Percentiles rank a stretch among this genome's conserved stretches.
Evolutionary conservation across 495 filamentous ascomycete species (phyloP).

Genomic region (Aspergillus coremiiformis): DNA sequence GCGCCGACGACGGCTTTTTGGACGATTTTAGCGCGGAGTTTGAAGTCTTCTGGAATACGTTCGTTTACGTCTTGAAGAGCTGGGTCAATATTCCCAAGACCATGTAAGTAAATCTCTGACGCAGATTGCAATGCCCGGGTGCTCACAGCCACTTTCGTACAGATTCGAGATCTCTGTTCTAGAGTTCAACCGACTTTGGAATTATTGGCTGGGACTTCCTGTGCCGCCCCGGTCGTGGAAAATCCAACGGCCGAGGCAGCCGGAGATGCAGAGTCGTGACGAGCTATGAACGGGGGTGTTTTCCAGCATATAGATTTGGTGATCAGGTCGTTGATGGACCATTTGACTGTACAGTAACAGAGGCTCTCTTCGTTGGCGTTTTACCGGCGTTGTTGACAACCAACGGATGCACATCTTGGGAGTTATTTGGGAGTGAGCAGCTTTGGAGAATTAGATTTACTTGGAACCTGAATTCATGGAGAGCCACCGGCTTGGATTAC

Average conservation of each 20-base stretch:
- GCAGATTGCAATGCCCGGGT: too few relatives aligned
- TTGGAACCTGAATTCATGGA: neutral
- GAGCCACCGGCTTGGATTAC: neutral
- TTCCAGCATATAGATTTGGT: neutral
- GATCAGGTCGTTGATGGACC: neutral
- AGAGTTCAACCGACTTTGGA: slow-evolving; percentile 59
- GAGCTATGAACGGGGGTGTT: slow-evolving; percentile 42
- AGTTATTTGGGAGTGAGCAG: neutral
- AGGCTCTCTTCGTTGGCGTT: neutral
- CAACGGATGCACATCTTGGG: neutral
- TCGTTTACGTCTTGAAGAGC: slow-evolving; percentile 55
- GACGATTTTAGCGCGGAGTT: slow-evolving; percentile 61
- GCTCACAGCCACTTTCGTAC: neutral
- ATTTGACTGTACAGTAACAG: neutral
- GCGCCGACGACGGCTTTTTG: slow-evolving; percentile 33
- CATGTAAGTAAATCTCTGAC: slow-evolving; percentile 51
- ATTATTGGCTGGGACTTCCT: slow-evolving; percentile 72
- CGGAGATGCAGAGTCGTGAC: slow-evolving; percentile 32
- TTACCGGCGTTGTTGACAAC: neutral
- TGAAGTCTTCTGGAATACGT: slow-evolving; percentile 50
- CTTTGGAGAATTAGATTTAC: neutral
- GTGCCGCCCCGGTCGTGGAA: slow-evolving; percentile 62
- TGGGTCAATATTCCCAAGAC: slow-evolving; percentile 64
- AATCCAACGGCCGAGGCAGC: slow-evolving; percentile 36
- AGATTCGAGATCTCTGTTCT: slow-evolving; percentile 54